Evolutionary conservation across 2,329 filamentous ascomycete genomes (phyloP), one percentile per base, ranked within the genome.

Genomic region (Pseudogymnoascus sp.): DNA sequence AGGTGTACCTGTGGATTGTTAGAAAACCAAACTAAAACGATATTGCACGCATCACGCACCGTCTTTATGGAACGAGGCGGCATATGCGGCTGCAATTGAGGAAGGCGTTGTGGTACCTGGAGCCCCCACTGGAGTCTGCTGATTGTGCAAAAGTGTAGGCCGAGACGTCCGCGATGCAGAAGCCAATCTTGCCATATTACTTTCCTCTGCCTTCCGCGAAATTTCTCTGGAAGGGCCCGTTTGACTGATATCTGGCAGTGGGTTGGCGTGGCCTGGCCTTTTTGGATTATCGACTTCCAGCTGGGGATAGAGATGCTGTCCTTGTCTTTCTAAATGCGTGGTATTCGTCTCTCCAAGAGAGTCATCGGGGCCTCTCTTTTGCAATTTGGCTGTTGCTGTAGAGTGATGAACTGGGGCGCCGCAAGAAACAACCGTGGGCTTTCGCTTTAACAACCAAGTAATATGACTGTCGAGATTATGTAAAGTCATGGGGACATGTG

Each of bases 381-480:
- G 35, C 12, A 30, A 11, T 33, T 9, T 47, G 38, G 38, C 22
- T 18, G 58, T 3, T 25, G 25, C 38, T n/a, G 38, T 39, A 16
- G 14, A 60, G 28, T 50, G 58, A 16, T 11, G 35, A 16, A 6
- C 36, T 8, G 14, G 35, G 9, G 20, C 22, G 38, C 22, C 18
- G 35, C 28, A 20, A 39, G 58, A 33, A 60, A 33, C 36, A 18
- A 54, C 47, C 7, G 65, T 65, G 60, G 69, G 65, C 67, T 67
- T 62, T 59, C 64, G 64, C 41, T 67, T 65, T 58, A 72, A 66
- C 60, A 73, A 68, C 71, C 71, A 73, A 61, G 69, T 67, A 63
- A 72, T 69, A 59, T 73, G 71, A 65, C 41, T 60, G 63, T 67
- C 64, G 41, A 73, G 68, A 65, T 73, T 73, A 65, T 73, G 66